These are phyloP conservation scores for Hygrocybe coccinea DNA, from an alignment of 768 basidiomycete species.

Conservation along the genomic window DNA sequence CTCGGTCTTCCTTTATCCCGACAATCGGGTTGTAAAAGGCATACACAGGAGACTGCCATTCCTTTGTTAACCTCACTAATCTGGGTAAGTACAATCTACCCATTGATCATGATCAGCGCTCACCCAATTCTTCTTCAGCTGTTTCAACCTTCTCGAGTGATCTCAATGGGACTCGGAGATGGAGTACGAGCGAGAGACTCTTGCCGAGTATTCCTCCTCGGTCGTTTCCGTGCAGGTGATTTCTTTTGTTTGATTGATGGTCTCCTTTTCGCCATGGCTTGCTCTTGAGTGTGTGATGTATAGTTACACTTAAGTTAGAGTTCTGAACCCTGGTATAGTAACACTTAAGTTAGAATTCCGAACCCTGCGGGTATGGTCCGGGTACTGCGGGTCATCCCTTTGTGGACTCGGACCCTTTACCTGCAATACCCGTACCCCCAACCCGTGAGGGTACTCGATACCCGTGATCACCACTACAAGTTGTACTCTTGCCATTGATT, in stretches of 20 bases:
- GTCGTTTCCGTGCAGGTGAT: neutral
- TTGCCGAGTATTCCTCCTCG: neutral
- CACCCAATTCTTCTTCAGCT: neutral
- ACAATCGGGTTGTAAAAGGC: constrained; percentile 21
- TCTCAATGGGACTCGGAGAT: neutral
- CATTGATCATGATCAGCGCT: neutral
- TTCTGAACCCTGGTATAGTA: no score
- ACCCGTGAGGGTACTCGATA: neutral
- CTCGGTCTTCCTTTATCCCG: constrained; percentile 13
- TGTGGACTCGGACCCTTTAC: neutral
- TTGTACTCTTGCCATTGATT: no score
- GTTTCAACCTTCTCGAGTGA: neutral
- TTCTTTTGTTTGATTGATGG: neutral
- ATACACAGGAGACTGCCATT: constrained; percentile 25
- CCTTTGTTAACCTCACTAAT: constrained; percentile 20
- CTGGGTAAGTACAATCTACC: neutral
- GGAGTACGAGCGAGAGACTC: neutral
- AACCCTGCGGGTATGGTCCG: no score
- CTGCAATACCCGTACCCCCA: neutral
- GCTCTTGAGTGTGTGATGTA: neutral
- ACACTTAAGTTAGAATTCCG: constrained; percentile 1
- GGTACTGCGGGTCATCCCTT: neutral
- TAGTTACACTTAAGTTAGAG: neutral
- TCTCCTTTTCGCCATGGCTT: neutral
- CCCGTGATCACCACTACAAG: neutral